Evolutionary conservation across 192 early-diverging fungal species (phyloP).

Genomic region (Dispira parvispora): DNA sequence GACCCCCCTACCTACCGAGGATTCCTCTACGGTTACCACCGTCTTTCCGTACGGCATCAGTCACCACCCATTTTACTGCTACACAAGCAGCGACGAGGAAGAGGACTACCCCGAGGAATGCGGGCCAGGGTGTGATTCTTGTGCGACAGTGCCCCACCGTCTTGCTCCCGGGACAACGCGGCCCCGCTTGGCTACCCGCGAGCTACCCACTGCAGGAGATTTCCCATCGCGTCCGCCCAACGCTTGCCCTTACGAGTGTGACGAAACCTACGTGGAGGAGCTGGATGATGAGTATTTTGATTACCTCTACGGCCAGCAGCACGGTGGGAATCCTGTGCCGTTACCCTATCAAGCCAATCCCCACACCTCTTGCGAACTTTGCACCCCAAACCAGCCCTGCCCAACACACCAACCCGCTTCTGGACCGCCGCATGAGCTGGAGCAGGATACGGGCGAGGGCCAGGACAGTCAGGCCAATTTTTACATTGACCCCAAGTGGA

Average conservation of each 20-base stretch:
- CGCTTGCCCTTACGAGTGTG: background rate
- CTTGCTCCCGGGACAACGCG: background rate
- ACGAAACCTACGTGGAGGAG: conserved; percentile 5
- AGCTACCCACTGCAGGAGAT: background rate
- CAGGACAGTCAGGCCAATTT: background rate
- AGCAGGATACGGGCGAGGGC: no score
- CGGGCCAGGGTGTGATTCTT: background rate
- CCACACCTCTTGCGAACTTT: background rate
- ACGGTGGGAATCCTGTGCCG: background rate
- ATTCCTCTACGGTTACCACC: background rate
- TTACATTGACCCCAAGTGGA: conserved; percentile 5
- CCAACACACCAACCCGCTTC: no score
- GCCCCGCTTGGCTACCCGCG: background rate
- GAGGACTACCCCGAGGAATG: background rate
- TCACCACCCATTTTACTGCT: conserved; percentile 1
- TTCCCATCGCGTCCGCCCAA: background rate
- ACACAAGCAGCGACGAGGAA: background rate
- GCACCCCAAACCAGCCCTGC: background rate
- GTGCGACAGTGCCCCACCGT: background rate
- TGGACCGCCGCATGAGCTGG: no score
- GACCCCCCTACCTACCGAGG: background rate
- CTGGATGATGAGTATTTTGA: conserved; percentile 9
- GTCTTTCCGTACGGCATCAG: background rate
- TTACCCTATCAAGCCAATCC: background rate
- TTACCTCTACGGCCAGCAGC: background rate